Conservation (phyloP, 257 asterid species). For the Ilex asprella region DNA sequence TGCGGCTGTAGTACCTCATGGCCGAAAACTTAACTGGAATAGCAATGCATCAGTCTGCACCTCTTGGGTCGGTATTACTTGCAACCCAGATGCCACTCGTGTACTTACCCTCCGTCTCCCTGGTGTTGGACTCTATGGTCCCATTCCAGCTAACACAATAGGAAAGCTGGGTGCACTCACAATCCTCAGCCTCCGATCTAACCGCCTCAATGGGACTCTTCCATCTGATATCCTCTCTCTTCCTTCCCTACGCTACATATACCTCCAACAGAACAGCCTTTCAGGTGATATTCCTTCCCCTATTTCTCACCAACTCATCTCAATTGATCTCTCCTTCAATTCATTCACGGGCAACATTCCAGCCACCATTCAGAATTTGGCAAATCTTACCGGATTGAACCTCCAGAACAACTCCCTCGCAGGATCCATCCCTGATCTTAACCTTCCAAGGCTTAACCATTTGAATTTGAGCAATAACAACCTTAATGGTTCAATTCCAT, state of each 20-base stretch:
- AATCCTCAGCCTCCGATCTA: slow-evolving; percentile 64
- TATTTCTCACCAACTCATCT: slow-evolving; percentile 41
- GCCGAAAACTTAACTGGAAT: slow-evolving; percentile 48
- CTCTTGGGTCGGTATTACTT: slow-evolving; percentile 60
- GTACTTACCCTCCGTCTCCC: slow-evolving; percentile 67
- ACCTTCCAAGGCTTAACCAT: slow-evolving; percentile 41
- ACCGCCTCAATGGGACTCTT: slow-evolving; percentile 43
- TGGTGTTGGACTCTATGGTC: slow-evolving; percentile 52
- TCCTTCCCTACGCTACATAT: slow-evolving; percentile 49
- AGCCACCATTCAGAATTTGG: slow-evolving; percentile 29
- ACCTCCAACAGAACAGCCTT: slow-evolving; percentile 51
- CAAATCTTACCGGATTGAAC: slow-evolving; percentile 39
- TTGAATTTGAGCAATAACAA: slow-evolving; percentile 54
- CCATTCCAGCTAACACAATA: slow-evolving; percentile 57
- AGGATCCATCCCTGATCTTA: slow-evolving; percentile 54
- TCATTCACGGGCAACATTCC: slow-evolving; percentile 58
- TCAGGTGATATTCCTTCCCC: slow-evolving; percentile 50
- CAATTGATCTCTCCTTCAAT: slow-evolving; percentile 60
- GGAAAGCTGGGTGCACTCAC: slow-evolving; percentile 53
- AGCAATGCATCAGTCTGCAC: slow-evolving; percentile 41
- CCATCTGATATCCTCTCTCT: slow-evolving; percentile 65
- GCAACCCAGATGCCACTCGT: slow-evolving; percentile 35
- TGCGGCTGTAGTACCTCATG: slow-evolving; percentile 45
- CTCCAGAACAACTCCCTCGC: slow-evolving; percentile 61
- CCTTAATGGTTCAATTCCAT: slow-evolving; percentile 58